These are phyloP conservation scores for Hypholoma fasciculare DNA, from an alignment of 768 basidiomycete species.

Conservation along the genomic window DNA sequence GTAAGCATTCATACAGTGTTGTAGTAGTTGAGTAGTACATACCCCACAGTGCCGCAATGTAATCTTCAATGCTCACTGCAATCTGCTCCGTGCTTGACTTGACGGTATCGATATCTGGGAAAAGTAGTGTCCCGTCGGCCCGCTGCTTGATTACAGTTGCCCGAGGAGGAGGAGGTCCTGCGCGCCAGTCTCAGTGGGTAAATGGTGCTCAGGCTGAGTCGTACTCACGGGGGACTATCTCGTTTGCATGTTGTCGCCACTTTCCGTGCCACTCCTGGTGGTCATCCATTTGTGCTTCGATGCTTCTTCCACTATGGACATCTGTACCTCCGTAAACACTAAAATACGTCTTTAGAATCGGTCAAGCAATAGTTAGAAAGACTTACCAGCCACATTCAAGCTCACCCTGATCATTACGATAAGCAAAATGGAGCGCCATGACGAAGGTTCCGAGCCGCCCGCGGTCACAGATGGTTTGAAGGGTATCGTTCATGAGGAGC, in stretches of 20 bases:
- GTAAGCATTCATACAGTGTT: too few relatives aligned
- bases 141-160: not conserved
- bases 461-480: not conserved
- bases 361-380: not conserved
- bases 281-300: not conserved
- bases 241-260: not conserved
- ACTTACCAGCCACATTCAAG: not conserved
- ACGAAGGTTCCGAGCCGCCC: not conserved
- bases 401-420: not conserved
- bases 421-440: not conserved
- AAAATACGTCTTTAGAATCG: not conserved
- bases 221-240: not conserved
- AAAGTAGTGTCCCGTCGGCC: not conserved
- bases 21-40: too few relatives aligned
- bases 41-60: too few relatives aligned
- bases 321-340: not conserved
- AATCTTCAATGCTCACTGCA: too few relatives aligned
- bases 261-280: not conserved
- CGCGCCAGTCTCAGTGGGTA: too few relatives aligned
- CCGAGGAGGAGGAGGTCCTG: not conserved
- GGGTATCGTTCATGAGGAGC: not conserved
- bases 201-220: too few relatives aligned
- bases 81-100: too few relatives aligned
- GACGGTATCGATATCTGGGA: not conserved
- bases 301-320: not conserved